Evolutionary conservation across 257 asterid species (phyloP), one percentile per base, ranked within the genome.

Genomic region (Cinchona pubescens): DNA sequence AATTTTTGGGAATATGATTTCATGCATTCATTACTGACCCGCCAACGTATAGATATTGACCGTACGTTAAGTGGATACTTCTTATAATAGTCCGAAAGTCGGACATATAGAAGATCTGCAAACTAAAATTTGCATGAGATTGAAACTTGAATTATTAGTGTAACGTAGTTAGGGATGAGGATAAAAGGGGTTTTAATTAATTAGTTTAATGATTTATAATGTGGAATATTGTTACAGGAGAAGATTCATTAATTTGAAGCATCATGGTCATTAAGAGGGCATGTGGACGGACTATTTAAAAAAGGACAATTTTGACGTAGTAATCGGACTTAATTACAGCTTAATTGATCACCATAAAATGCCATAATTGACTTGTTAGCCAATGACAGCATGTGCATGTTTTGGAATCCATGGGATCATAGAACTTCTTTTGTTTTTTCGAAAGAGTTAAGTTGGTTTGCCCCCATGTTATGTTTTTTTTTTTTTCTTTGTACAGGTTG

Each of bases 31-130:
- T 79, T 69, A 14, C 69, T 77, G 86, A 82, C 82, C 75, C 67
- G 75, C 86, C 85, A 85, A 84, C 90, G 76, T 56, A 46, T 79
- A 75, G 87, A 86, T 87, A 87, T 82, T 78, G 84, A 81, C 88
- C 88, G 91, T 87, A 87, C 87, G 62, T 76, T 78, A 68, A n/a
- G 75, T 72, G 89, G 86, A 88, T 85, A 81, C 85, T 82, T 79
- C 84, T 78, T 78, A 74, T 53, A 69, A 79, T 49, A 70, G 76
- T 73, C 82, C 83, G 70, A 83, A 81, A 79, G 29, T 61, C 40
- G 21, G 64, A 62, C 55, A 14, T 76, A 43, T 40, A 25, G 37
- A 75, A 18, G 61, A 74, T 81, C 78, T 74, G 38, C 62, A 51
- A 58, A 30, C 72, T 72, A 23, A 43, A 60, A 21, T 51, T n/a